phyloP scores from a whole-genome alignment of 345 rosid species.

The Rubroshorea leprosula region DNA sequence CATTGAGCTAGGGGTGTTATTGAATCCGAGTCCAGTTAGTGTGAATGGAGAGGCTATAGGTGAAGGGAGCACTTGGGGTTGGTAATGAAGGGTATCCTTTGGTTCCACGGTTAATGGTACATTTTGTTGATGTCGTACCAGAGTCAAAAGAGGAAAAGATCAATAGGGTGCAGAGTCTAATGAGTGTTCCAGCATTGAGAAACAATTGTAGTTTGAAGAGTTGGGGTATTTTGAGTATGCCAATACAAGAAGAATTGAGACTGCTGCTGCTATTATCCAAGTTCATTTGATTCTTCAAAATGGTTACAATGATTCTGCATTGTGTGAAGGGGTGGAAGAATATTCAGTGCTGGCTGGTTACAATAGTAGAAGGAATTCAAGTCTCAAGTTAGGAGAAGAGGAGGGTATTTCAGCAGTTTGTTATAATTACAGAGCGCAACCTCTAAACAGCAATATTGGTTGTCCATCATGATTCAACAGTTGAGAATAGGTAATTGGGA shows the following conservation, averaged over 20 bases:
- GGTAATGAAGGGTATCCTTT: slow-evolving; percentile 49
- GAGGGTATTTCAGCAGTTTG: slow-evolving; percentile 11
- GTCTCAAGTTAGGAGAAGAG: slow-evolving; percentile 8
- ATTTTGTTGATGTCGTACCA: slow-evolving; percentile 26
- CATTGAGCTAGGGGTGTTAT: slow-evolving; percentile 28
- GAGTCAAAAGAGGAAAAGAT: slow-evolving; percentile 36
- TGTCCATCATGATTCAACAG: slow-evolving; percentile 1
- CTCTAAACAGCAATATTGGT: not conserved
- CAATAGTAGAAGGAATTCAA: slow-evolving; percentile 22
- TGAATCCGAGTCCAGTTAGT: slow-evolving; percentile 26
- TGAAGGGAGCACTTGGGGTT: slow-evolving; percentile 47
- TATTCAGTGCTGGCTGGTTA: slow-evolving; percentile 27
- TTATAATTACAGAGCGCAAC: not conserved
- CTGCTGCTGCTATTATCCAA: slow-evolving; percentile 44
- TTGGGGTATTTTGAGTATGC: slow-evolving; percentile 50
- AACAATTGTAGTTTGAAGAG: slow-evolving; percentile 47
- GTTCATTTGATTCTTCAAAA: slow-evolving; percentile 65
- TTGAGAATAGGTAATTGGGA: slow-evolving; percentile 18
- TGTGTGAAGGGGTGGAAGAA: slow-evolving; percentile 30
- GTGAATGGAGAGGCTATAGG: slow-evolving; percentile 28
- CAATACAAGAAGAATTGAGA: slow-evolving; percentile 48
- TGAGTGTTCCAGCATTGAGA: slow-evolving; percentile 33
- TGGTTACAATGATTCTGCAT: slow-evolving; percentile 50
- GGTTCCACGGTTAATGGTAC: slow-evolving; percentile 71
- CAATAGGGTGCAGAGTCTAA: slow-evolving; percentile 29